Conservation (phyloP, 140 eudicot species). For the Flaveria floridana region DNA sequence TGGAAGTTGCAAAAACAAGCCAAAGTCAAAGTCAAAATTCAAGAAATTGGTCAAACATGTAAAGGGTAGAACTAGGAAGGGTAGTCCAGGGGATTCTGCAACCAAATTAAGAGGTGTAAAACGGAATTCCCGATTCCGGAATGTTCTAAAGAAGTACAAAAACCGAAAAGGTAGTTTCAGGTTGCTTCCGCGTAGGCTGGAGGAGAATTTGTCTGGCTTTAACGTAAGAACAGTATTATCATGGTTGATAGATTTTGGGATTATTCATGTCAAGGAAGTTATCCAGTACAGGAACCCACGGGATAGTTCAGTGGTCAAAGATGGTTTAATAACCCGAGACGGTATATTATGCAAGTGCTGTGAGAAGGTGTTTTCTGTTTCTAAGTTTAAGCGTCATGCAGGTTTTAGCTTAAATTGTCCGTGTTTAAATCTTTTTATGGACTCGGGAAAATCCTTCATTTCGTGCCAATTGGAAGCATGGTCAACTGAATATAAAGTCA, state of each 20-base stretch:
- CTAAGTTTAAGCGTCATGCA: conserved; percentile 75
- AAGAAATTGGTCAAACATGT: conserved; percentile 30
- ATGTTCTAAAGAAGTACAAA: conserved; percentile 52
- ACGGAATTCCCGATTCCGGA: conserved; percentile 36
- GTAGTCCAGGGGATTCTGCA: conserved; percentile 40
- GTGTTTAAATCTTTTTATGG: conserved; percentile 78
- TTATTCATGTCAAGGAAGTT: conserved; percentile 56
- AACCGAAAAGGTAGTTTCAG: conserved; percentile 71
- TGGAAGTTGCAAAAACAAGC: conserved; percentile 18
- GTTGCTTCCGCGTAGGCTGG: conserved; percentile 66
- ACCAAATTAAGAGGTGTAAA: conserved; percentile 32
- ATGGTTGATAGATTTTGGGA: conserved; percentile 73
- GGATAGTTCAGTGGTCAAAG: conserved; percentile 72
- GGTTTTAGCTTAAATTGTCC: conserved; percentile 72
- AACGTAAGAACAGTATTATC: conserved; percentile 67
- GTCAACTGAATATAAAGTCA: conserved; percentile 85
- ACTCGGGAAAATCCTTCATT: conserved; percentile 68
- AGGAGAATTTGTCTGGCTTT: conserved; percentile 44
- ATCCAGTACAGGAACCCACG: conserved; percentile 59
- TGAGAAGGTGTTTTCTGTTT: conserved; percentile 55
- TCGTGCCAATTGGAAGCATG: conserved; percentile 88
- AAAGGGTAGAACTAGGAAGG: conserved; percentile 28
- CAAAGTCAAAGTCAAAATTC: conserved; percentile 22
- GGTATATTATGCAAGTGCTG: conserved; percentile 86
- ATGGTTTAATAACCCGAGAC: conserved; percentile 66